Base-by-base conservation (phyloP, 2,329 filamentous ascomycete genomes). In the Chaetomium strumarium region DNA sequence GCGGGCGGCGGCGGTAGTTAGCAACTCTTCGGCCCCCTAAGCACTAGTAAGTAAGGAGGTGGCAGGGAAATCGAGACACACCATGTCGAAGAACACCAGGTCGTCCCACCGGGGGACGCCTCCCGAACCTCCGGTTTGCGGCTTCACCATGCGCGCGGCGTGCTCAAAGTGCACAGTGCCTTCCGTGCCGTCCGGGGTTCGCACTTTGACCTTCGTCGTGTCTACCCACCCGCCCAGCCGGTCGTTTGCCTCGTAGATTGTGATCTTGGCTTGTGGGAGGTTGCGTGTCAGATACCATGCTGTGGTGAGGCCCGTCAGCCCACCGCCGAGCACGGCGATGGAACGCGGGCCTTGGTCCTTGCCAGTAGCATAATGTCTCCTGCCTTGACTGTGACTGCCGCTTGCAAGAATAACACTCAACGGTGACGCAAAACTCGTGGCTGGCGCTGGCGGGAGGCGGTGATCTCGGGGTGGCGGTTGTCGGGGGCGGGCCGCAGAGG, bases 201-300 rank as follows among this genome's bases (percentile, higher is more conserved):
- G 66, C 13, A 86, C 79, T 1, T 79, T 68, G 12, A 87, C 75
- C 46, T 71, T 72, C 59, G 84, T 78, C 1, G 86, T 90, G 57
- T 83, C 73, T 38, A 97, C 75, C 91, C 91, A 97, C 42, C 93
- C 93, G 40, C 93, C 93, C 1, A 92, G 67, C 17, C 82, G 76
- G 19, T 79, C 66, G 29, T 75, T 78, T 17, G 79, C 78, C 67
- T 99, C 93, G 68, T 90, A 96, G 10, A 99, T 66, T 0, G 88
- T 93, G 63, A 99, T 83, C 47, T 83, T 81, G 33, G 82, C 77
- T 43, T 68, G 54, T 4, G 84, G 81, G n/a, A 87, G 77, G 62
- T 84, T 75, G 59, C 81, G 80, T 12, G 83, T 76, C 41, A 96
- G 75, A 67, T 88, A 90, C 72, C 88, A 89, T 30, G 90, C 89